Evolutionary conservation across 106 monocot genomes (phyloP), one percentile per base, ranked within the genome.

Genomic region (Dactylorhiza incarnata): DNA sequence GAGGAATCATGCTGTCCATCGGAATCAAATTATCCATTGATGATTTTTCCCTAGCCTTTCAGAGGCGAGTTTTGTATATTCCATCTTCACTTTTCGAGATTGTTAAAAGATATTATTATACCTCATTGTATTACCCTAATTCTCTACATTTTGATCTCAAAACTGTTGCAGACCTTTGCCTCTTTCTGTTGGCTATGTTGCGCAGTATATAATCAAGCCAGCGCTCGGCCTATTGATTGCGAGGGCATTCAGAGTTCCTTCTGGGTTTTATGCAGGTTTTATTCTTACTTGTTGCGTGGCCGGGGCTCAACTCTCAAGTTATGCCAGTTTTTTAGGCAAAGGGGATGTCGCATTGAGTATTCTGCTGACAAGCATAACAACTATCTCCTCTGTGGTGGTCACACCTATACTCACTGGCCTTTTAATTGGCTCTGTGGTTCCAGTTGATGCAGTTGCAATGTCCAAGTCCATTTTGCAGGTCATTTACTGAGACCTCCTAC

Each of bases 1-100:
- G 99, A 73, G 99, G 99, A 50, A 99, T 99, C 61, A 99, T 99
- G 99, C 84, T 99, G 14, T 99, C 99, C 13, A 99, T 99, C 79
- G 99, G 99, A 75, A 91, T 99, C 79, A 87, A 56, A 47, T 78
- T 97, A 10, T 97, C 95, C 9, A 13, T 99, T 72, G 89, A 99
- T 76, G 99, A 99, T 85, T 99, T 99, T 76, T 82, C 94, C 17
- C 87, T 99, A 77, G 99, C 89, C 51, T 87, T 92, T 83, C 78
- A 87, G 52, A 99, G 94, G 99, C 94, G 50, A 45, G 13, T 48
- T 22, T n/a, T 76, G 48, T 68, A 53, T 20, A 50, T 75, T 77
- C 53, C 65, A 50, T 56, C 26, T 49, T 77, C 47, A 20, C 8
- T 71, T 20, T 45, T 44, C 16, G 20, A 72, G 51, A 71, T 67